A percentile compares a stretch with the other conserved stretches of the same genome.
Conservation (phyloP, 768 basidiomycete species). For the Cystobasidium onofrii region DNA sequence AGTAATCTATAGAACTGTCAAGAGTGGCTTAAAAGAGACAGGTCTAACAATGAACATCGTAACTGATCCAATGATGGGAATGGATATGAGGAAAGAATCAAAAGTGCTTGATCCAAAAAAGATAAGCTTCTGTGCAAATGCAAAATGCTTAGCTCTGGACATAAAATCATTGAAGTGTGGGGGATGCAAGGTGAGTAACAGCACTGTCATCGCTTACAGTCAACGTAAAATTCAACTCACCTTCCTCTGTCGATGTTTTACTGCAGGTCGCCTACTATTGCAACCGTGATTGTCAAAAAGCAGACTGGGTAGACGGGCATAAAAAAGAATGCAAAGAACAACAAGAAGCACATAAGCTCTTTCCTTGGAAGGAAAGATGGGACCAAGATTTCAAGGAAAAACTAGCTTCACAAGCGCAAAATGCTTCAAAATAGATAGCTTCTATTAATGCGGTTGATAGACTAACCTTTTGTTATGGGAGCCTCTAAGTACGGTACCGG, state of each 20-base stretch:
- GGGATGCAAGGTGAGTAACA: background rate
- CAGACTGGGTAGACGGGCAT: background rate
- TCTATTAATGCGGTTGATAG: no score
- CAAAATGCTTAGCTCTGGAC: background rate
- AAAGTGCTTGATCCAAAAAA: background rate
- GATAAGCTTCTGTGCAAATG: slow-evolving; percentile 1
- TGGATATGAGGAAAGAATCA: background rate
- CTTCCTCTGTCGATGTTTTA: no score
- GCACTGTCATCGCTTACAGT: no score
- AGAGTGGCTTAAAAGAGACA: background rate
- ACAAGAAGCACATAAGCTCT: background rate
- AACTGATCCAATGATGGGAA: background rate
- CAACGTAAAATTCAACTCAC: no score
- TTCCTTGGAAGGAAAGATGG: background rate
- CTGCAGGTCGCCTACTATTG: slow-evolving; percentile 5
- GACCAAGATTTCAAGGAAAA: background rate
- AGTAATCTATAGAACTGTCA: background rate
- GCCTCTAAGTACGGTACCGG: no score
- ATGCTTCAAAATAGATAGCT: no score
- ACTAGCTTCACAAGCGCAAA: no score
- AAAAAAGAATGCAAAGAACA: background rate
- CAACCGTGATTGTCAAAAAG: background rate
- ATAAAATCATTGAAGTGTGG: background rate
- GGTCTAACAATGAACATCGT: background rate
- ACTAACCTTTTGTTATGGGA: no score